Evolutionary conservation across 805 yeast genomes (phyloP).

Genomic region (Wickerhamomyces bovis): DNA sequence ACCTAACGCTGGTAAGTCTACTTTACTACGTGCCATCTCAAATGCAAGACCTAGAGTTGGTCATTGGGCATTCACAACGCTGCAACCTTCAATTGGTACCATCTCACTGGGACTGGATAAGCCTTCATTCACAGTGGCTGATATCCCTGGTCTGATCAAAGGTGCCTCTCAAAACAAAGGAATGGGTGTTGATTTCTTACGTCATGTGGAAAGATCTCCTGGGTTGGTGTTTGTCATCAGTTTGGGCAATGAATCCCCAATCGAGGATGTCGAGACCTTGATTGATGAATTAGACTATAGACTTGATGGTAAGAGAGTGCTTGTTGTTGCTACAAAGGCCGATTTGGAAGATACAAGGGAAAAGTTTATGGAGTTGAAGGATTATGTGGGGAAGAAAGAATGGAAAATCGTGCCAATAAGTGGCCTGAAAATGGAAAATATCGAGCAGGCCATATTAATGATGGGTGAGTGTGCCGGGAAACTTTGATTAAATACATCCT

Average conservation of each 20-base stretch:
- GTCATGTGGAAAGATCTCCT: conserved; percentile 89
- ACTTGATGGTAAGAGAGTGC: conserved; percentile 50
- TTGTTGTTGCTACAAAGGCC: conserved; percentile 92
- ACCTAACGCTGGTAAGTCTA: conserved; percentile 96
- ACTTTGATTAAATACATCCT: conserved; percentile 9
- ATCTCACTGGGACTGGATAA: conserved; percentile 59
- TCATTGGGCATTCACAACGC: conserved; percentile 94
- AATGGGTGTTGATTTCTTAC: conserved; percentile 86
- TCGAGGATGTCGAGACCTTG: conserved; percentile 55
- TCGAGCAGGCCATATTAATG: conserved; percentile 59
- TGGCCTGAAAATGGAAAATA: conserved; percentile 66
- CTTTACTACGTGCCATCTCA: conserved; percentile 79
- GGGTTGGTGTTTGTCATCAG: conserved; percentile 86
- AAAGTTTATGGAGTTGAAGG: conserved; percentile 40
- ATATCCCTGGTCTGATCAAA: conserved; percentile 90
- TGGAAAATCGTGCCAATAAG: conserved; percentile 86
- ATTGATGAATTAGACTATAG: conserved; percentile 70
- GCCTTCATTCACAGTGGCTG: conserved; percentile 83
- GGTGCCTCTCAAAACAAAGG: conserved; percentile 87
- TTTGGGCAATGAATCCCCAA: conserved; percentile 62
- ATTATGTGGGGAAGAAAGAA: conserved; percentile 32
- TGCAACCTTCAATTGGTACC: conserved; percentile 90
- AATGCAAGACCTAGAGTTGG: conserved; percentile 89
- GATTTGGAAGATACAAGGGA: conserved; percentile 56
- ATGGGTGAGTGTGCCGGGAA: conserved; percentile 53